A percentile compares a stretch with the other conserved stretches of the same genome.
Conservation (phyloP, 2,329 filamentous ascomycete species). For the Diaporthe capsici region DNA sequence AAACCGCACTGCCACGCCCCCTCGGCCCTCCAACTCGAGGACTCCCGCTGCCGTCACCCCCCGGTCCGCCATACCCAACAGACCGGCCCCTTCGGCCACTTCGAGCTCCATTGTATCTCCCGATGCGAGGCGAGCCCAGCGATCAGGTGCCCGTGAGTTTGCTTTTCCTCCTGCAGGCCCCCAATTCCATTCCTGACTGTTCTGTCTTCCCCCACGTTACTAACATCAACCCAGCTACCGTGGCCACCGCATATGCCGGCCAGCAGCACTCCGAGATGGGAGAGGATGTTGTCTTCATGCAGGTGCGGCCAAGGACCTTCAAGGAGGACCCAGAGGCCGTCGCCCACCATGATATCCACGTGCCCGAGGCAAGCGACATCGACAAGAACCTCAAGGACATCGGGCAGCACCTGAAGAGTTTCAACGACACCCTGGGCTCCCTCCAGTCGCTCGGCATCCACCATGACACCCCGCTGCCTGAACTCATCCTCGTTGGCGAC, state of each 20-base stretch:
- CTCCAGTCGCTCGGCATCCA: constrained; percentile 82
- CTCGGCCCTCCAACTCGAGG: constrained; percentile 7
- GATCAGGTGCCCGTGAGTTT: constrained; percentile 47
- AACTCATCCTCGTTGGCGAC: constrained; percentile 87
- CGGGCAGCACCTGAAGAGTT: constrained; percentile 73
- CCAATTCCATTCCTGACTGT: not conserved
- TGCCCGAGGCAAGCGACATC: constrained; percentile 43
- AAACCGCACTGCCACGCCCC: constrained; percentile 10
- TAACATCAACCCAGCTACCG: constrained; percentile 47
- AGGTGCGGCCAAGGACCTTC: constrained; percentile 44
- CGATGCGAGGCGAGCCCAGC: constrained; percentile 37
- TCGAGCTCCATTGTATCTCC: constrained; percentile 35
- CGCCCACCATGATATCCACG: constrained; percentile 1
- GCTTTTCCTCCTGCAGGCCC: not conserved
- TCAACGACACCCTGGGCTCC: constrained; percentile 76
- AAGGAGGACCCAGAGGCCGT: constrained; percentile 33
- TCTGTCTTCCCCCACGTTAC: not conserved
- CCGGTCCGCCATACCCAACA: constrained; percentile 29
- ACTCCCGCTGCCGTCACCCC: constrained; percentile 15
- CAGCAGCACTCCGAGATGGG: constrained; percentile 38
- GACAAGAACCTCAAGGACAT: constrained; percentile 65
- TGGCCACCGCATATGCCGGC: constrained; percentile 44
- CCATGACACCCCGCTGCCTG: constrained; percentile 78
- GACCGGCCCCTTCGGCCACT: constrained; percentile 30
- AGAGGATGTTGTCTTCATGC: constrained; percentile 48